Conservation (phyloP, 1,284 basidiomycete species). For the Ceratobasidium sp. region DNA sequence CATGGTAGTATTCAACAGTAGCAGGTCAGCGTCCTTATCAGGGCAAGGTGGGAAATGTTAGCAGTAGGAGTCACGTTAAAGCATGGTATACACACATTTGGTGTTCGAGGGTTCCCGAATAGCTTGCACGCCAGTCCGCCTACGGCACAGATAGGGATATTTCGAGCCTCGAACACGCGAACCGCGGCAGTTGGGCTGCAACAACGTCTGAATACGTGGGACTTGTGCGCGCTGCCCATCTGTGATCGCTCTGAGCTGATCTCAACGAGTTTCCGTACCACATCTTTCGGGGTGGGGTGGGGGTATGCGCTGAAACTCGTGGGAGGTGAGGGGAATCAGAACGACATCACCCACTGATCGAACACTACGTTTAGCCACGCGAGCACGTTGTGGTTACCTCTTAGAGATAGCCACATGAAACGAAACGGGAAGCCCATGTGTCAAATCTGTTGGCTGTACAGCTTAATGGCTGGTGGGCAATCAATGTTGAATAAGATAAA, state of each 20-base stretch:
- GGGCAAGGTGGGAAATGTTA: not conserved
- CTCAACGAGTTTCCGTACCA: constrained; percentile 20
- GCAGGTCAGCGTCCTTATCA: constrained; percentile 11
- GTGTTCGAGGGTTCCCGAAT: constrained; percentile 6
- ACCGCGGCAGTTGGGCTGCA: constrained; percentile 10
- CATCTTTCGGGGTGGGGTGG: not conserved
- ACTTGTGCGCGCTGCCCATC: constrained; percentile 2
- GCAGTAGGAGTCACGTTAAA: not conserved
- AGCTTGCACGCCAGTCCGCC: constrained; percentile 32
- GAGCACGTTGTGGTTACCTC: not conserved
- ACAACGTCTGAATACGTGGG: constrained; percentile 19
- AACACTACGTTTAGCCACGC: not conserved
- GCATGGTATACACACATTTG: constrained; percentile 13
- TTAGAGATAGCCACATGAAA: constrained; percentile 9
- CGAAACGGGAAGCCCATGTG: too few species aligned
- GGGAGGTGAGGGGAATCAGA: not conserved
- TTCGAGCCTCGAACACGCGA: constrained; percentile 9
- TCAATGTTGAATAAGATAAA: not conserved
- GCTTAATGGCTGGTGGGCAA: not conserved
- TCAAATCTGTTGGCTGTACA: too few species aligned
- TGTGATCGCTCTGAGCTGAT: constrained; percentile 4
- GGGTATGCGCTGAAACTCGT: not conserved
- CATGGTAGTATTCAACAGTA: constrained; percentile 3
- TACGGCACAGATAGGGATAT: not conserved
- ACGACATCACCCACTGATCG: not conserved